Conservation (phyloP, 176 grass and related monocot genomes). For the Ensete ventricosum region DNA sequence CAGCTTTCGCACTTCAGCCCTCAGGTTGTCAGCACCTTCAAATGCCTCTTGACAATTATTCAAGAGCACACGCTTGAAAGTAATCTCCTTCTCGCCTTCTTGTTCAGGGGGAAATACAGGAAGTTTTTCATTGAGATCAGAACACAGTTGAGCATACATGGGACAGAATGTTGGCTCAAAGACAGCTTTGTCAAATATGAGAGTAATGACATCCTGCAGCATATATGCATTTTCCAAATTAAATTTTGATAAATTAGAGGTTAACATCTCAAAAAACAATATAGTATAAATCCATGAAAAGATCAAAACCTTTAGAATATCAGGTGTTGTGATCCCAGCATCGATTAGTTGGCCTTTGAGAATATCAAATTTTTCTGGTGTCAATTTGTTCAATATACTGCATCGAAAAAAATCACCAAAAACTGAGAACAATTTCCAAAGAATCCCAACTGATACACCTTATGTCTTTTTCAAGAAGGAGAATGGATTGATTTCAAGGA, state of each 20-base stretch:
- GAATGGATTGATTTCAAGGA: background rate
- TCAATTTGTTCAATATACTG: slow-evolving; percentile 19
- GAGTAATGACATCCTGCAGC: slow-evolving; percentile 13
- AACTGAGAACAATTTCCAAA: background rate
- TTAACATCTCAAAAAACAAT: background rate
- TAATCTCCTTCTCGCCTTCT: slow-evolving; percentile 36
- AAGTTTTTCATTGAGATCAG: slow-evolving; percentile 41
- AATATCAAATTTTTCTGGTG: slow-evolving; percentile 20
- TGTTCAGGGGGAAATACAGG: slow-evolving; percentile 48
- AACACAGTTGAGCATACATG: slow-evolving; percentile 55
- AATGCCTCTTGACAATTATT: slow-evolving; percentile 52
- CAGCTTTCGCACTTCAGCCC: slow-evolving; percentile 29
- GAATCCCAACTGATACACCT: background rate
- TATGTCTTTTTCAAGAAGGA: no score
- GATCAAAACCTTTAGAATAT: slow-evolving; percentile 15
- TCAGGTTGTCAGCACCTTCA: slow-evolving; percentile 43
- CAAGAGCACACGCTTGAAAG: slow-evolving; percentile 46
- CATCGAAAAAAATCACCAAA: background rate
- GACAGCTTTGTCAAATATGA: slow-evolving; percentile 19
- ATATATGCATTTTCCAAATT: background rate
- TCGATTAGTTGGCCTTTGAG: slow-evolving; percentile 17
- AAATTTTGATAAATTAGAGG: background rate
- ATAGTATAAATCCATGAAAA: no score
- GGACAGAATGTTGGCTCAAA: slow-evolving; percentile 51
- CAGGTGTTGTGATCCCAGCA: slow-evolving; percentile 14